phyloP scores from a whole-genome alignment of 495 filamentous ascomycete genomes.

The Cercophora sp. region DNA sequence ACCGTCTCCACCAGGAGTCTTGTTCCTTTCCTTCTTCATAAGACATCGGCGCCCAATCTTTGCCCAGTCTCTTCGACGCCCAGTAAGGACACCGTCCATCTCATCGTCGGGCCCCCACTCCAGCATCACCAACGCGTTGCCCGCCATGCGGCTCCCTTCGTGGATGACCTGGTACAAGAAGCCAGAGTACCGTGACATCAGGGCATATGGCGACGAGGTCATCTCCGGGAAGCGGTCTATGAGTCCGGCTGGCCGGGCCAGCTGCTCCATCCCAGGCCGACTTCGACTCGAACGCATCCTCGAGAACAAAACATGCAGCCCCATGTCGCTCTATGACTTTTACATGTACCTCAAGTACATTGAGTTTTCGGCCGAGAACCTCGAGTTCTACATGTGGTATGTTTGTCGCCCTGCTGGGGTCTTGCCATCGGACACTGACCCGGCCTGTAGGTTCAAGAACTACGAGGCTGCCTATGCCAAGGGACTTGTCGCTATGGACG shows the following conservation, averaged over 20 bases:
- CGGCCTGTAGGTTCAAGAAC: conserved; percentile 34
- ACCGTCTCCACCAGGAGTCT: background rate
- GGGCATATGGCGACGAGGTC: conserved; percentile 30
- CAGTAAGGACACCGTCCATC: background rate
- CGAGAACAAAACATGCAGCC: conserved; percentile 39
- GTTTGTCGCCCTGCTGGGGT: conserved; percentile 17
- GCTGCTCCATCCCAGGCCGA: conserved; percentile 31
- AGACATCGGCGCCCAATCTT: background rate
- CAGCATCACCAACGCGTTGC: background rate
- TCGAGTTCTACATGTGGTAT: conserved; percentile 79
- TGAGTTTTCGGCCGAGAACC: conserved; percentile 37
- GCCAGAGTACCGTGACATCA: conserved; percentile 40
- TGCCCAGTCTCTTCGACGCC: background rate
- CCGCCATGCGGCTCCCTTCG: conserved; percentile 27
- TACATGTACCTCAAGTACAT: conserved; percentile 42
- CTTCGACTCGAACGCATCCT: conserved; percentile 37
- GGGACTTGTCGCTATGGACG: conserved; percentile 13
- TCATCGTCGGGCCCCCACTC: background rate
- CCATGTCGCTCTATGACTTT: conserved; percentile 39
- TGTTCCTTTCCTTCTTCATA: conserved; percentile 3
- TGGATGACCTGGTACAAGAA: conserved; percentile 44
- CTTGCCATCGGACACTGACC: no score
- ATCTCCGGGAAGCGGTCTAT: conserved; percentile 22
- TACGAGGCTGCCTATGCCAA: conserved; percentile 33
- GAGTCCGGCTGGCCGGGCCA: conserved; percentile 29